phyloP scores from a whole-genome alignment of 257 asterid genomes.

The Rubia yunnanensis region DNA sequence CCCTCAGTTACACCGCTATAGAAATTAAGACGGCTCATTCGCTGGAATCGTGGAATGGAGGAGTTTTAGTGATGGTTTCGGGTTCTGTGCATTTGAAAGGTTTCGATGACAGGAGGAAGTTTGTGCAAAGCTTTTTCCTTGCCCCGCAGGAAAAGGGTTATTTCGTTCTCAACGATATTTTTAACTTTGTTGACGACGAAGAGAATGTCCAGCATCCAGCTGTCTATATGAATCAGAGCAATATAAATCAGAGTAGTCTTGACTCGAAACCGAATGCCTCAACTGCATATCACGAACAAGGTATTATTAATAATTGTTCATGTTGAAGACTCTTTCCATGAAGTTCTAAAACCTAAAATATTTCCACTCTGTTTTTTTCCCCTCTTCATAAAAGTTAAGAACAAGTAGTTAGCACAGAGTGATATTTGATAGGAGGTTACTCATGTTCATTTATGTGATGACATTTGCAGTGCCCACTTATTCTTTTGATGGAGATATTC shows the following conservation, averaged over 20 bases:
- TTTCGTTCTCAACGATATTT: constrained; percentile 81
- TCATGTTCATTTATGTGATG: not conserved
- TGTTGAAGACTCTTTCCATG: not conserved
- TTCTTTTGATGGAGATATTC: constrained; percentile 55
- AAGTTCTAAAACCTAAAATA: not conserved
- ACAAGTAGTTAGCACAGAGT: not conserved
- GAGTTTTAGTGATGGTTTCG: constrained; percentile 88
- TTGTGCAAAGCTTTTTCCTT: constrained; percentile 84
- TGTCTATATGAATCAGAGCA: constrained; percentile 56
- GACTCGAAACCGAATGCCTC: constrained; percentile 47
- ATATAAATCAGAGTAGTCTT: constrained; percentile 54
- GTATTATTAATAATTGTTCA: constrained; percentile 24
- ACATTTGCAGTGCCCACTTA: constrained; percentile 52
- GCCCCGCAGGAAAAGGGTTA: constrained; percentile 96
- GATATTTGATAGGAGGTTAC: not conserved
- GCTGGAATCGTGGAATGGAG: constrained; percentile 85
- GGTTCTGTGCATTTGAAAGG: constrained; percentile 61
- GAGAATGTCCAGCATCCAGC: constrained; percentile 58
- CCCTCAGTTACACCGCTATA: constrained; percentile 60
- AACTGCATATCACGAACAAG: constrained; percentile 54
- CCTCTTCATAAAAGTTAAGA: not conserved
- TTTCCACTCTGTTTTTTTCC: not conserved
- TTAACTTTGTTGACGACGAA: constrained; percentile 77
- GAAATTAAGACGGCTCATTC: constrained; percentile 93
- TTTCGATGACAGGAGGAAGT: constrained; percentile 62